phyloP scores from a whole-genome alignment of 345 rosid genomes.

The Pistacia atlantica region DNA sequence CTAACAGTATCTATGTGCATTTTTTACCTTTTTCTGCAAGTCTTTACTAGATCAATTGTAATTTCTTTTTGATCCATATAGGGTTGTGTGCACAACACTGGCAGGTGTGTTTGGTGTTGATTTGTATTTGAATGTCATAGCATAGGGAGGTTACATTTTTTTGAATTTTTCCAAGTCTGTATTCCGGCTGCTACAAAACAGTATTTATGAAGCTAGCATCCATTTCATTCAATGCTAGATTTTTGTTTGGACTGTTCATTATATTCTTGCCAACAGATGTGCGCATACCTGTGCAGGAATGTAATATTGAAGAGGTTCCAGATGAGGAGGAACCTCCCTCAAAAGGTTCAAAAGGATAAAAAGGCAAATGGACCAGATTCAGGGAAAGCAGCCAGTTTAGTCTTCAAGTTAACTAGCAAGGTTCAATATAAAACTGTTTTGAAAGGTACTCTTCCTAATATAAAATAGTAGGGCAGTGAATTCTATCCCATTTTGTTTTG shows the following conservation, averaged over 20 bases:
- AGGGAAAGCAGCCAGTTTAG: conserved; percentile 62
- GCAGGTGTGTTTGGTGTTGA: neutral
- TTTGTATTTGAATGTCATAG: neutral
- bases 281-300: conserved; percentile 56
- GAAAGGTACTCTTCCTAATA: conserved; percentile 48
- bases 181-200: too few relatives aligned
- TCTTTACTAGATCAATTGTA: too few relatives aligned
- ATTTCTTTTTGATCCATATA: neutral
- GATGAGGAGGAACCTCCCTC: conserved; percentile 78
- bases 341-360: conserved; percentile 84
- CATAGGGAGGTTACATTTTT: neutral
- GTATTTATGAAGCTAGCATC: neutral
- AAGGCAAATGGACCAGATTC: conserved; percentile 82
- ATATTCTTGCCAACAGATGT: neutral
- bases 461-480: neutral
- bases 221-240: neutral
- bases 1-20: too few relatives aligned
- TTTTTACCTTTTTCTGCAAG: too few relatives aligned
- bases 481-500: neutral
- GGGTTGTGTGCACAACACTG: neutral
- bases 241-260: neutral
- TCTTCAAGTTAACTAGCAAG: conserved; percentile 83
- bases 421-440: conserved; percentile 92
- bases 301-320: conserved; percentile 73
- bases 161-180: neutral